These are phyloP conservation scores for Talaromyces sp. DNA, from an alignment of 2,329 filamentous ascomycete species.

Conservation along the genomic window DNA sequence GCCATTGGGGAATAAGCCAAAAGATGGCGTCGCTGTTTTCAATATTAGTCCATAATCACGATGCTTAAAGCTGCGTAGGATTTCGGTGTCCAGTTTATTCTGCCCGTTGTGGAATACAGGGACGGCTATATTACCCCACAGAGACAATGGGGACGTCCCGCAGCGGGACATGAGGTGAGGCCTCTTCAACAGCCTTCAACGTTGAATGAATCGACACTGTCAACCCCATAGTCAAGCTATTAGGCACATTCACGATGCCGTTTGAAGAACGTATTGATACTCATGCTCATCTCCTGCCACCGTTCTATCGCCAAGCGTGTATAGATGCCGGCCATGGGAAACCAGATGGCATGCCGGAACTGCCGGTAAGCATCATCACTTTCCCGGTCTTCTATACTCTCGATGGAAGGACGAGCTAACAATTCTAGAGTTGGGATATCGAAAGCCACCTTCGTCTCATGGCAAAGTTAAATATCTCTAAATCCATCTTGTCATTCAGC, in stretches of 20 bases:
- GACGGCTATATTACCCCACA: neutral
- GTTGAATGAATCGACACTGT: neutral
- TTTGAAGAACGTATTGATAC: conserved; percentile 14
- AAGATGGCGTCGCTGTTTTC: conserved; percentile 12
- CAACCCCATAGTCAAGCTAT: neutral
- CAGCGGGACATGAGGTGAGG: neutral
- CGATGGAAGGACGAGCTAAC: neutral
- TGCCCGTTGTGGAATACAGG: neutral
- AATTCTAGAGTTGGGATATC: conserved; percentile 42
- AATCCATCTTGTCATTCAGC: conserved; percentile 54
- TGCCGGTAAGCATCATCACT: conserved; percentile 7
- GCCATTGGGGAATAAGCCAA: conserved; percentile 15
- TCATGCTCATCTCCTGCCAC: conserved; percentile 12
- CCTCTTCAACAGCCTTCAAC: too few relatives aligned
- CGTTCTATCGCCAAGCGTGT: conserved; percentile 12
- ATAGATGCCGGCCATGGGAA: neutral
- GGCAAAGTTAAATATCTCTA: conserved; percentile 47
- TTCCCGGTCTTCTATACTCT: neutral
- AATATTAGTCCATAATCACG: neutral
- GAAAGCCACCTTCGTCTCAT: conserved; percentile 51
- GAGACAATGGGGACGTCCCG: neutral
- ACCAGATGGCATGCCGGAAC: conserved; percentile 17
- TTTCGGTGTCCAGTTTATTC: neutral
- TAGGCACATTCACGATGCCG: neutral
- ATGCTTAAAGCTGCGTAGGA: neutral